phyloP scores from a whole-genome alignment of 2,329 filamentous ascomycete genomes.

The Nigrospora osmanthi region DNA sequence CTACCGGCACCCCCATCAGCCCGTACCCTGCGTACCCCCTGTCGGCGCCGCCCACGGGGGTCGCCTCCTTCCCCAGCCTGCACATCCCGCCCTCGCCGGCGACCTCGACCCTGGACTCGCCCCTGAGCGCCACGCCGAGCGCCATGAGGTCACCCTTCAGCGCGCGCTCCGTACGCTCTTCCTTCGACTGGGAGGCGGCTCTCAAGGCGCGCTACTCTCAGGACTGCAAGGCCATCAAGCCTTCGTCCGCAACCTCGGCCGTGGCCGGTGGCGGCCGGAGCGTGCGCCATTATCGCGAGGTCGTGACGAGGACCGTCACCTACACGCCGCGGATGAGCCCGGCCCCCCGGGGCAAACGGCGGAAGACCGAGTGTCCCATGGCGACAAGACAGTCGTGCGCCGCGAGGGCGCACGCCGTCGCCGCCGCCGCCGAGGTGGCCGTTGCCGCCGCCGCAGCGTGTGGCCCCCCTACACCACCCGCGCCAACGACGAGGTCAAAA shows the following conservation, averaged over 20 bases:
- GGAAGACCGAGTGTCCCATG: conserved; percentile 45
- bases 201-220: conserved; percentile 60
- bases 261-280: conserved; percentile 39
- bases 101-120: conserved; percentile 61
- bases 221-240: conserved; percentile 41
- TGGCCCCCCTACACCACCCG: background rate
- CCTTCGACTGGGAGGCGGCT: conserved; percentile 72
- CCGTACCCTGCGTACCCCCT: conserved; percentile 48
- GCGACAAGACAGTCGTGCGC: conserved; percentile 3
- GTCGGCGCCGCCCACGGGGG: conserved; percentile 52
- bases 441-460: background rate
- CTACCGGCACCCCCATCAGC: conserved; percentile 34
- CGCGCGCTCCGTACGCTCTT: conserved; percentile 56
- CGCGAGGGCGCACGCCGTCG: conserved; percentile 2
- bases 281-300: conserved; percentile 70
- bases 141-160: conserved; percentile 73
- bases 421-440: conserved; percentile 6
- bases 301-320: conserved; percentile 89
- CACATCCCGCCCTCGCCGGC: conserved; percentile 72
- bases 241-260: conserved; percentile 22
- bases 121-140: conserved; percentile 49
- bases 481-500: conserved; percentile 12
- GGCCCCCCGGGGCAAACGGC: conserved; percentile 83
- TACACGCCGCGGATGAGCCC: conserved; percentile 84
- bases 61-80: conserved; percentile 56